phyloP scores from a whole-genome alignment of 192 early-diverging fungal genomes.

The Umbelopsis sp. region DNA sequence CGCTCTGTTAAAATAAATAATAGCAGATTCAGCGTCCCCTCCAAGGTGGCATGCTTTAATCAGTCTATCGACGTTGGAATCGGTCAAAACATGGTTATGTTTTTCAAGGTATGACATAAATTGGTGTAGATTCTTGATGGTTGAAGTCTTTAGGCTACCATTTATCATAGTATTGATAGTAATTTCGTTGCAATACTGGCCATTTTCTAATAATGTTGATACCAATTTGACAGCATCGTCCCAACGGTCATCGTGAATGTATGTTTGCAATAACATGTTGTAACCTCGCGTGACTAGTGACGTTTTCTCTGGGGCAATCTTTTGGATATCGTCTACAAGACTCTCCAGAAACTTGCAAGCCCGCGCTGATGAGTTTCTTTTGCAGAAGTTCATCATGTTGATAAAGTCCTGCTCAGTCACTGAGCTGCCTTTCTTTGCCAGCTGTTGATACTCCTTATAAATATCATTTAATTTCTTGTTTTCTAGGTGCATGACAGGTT shows the following conservation, averaged over 20 bases:
- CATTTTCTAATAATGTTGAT: neutral
- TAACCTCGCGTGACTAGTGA: slow-evolving; percentile 14
- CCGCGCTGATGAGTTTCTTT: neutral
- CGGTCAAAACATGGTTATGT: neutral
- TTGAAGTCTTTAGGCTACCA: slow-evolving; percentile 21
- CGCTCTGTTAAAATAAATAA: slow-evolving; percentile 21
- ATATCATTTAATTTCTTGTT: neutral
- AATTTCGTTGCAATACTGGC: neutral
- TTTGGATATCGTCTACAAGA: slow-evolving; percentile 15
- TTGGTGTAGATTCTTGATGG: slow-evolving; percentile 14
- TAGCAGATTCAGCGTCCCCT: neutral
- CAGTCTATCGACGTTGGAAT: slow-evolving; percentile 7
- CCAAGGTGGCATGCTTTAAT: slow-evolving; percentile 18
- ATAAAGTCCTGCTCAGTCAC: slow-evolving; percentile 5
- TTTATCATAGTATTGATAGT: slow-evolving; percentile 26
- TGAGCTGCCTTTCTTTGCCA: neutral
- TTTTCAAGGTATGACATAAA: neutral
- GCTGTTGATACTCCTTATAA: slow-evolving; percentile 12
- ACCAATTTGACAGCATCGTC: slow-evolving; percentile 21
- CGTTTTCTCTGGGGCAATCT: neutral
- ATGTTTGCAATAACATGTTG: slow-evolving; percentile 32
- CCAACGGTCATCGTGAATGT: slow-evolving; percentile 4
- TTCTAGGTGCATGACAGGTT: neutral
- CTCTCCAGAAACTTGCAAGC: slow-evolving; percentile 2
- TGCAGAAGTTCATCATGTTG: neutral